A percentile compares a stretch with the other conserved stretches of the same genome.
phyloP scores from a whole-genome alignment of 2,329 filamentous ascomycete genomes.

The Claviceps cyperi region DNA sequence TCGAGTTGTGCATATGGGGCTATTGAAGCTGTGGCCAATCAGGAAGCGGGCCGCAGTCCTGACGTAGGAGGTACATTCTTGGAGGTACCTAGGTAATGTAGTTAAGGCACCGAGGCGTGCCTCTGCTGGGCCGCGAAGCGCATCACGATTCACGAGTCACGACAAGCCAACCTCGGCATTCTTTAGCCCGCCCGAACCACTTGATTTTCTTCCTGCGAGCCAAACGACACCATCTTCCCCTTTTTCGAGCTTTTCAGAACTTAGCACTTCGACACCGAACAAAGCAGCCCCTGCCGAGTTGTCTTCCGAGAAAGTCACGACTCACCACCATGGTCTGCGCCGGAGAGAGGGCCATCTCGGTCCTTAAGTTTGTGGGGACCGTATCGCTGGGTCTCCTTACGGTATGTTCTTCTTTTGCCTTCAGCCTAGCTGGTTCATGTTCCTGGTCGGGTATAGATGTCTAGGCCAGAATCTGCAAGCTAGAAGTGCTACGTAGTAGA shows the following conservation, averaged over 20 bases:
- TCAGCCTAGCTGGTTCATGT: background rate
- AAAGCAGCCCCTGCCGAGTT: background rate
- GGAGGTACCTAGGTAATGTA: too few relatives aligned
- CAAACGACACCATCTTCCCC: background rate
- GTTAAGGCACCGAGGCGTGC: too few relatives aligned
- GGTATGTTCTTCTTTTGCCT: constrained; percentile 34
- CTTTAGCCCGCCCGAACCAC: too few relatives aligned
- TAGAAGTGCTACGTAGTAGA: too few relatives aligned
- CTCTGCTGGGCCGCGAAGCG: too few relatives aligned
- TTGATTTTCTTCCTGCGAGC: background rate
- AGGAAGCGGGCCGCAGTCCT: background rate
- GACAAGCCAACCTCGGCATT: too few relatives aligned
- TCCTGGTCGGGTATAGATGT: too few relatives aligned
- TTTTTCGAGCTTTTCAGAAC: background rate
- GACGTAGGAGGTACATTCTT: too few relatives aligned
- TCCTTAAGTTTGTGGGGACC: constrained; percentile 86
- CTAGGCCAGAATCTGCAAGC: too few relatives aligned
- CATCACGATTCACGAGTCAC: too few relatives aligned
- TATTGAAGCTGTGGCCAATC: background rate
- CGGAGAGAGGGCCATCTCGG: constrained; percentile 41
- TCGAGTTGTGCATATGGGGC: background rate
- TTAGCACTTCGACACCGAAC: background rate
- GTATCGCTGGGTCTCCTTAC: constrained; percentile 79
- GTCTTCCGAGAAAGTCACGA: background rate
- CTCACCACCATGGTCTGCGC: constrained; percentile 45